Base-by-base conservation (phyloP, 805 yeast species). In the Cyberlindnera saturnus region DNA sequence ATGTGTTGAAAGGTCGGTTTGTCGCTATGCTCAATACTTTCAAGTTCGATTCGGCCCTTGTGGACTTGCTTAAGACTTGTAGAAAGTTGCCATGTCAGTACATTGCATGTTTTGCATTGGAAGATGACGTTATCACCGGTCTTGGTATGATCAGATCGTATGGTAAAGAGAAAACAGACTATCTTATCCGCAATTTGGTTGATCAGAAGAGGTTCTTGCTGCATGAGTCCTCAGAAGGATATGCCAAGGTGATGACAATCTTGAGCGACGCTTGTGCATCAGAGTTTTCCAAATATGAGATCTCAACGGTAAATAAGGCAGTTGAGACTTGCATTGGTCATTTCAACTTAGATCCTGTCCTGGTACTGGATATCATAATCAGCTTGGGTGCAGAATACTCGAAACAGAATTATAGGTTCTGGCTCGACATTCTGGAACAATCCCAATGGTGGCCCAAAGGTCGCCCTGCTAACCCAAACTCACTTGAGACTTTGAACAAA, bases 211-310 rank as follows among this genome's bases (percentile, higher is more conserved):
- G 81, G 49, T 87, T 69, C 45, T 65, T 88, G 15, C 53, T 86
- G 7, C 76, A 79, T 39, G 96, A 90, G 60, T 84, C 84, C 47
- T 67, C 79, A 19, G 88, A 83, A 56, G 97, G 96, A 1, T 89
- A 77, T 61, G 62, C 95, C 11, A 81, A 79, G 51, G 64, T 86
- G 29, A 59, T 79, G 1, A 70, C 71, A 2, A 77, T 81, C 38
- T 48, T 83, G 11, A 60, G 65, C 42, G 48, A 62, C 3, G 69
- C 78, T 1, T 64, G 74, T 41, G 52, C 56, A 20, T 67, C 70
- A 30, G 63, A 65, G 3, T 71, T 73, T 43, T 61, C 73, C 7
- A 48, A 53, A 3, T 64, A 54, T 34, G 72, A 75, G 51, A 63
- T 77, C 0, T 62, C 66, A 1, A 69, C 67, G 40, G 70, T 75